Evolutionary conservation across 306 rosid species (phyloP).

Genomic region (Aeschynomene evenia): DNA sequence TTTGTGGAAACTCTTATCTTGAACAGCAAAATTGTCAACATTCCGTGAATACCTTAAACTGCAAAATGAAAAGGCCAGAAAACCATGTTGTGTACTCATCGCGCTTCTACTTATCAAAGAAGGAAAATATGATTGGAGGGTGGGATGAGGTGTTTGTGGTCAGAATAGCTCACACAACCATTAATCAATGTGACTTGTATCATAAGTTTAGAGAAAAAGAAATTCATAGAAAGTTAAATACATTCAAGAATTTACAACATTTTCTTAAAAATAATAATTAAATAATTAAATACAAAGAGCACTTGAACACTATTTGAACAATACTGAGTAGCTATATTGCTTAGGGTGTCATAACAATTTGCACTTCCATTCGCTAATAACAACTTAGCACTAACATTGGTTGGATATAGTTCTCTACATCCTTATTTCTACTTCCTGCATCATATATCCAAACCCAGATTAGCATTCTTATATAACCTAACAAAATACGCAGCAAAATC

Average conservation of each 20-base stretch:
- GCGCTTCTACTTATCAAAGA: too few relatives aligned
- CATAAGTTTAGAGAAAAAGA: not conserved
- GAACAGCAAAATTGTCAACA: too few relatives aligned
- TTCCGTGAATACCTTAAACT: too few relatives aligned
- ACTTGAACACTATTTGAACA: not conserved
- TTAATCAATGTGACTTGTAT: not conserved
- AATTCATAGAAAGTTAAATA: not conserved
- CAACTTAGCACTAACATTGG: not conserved
- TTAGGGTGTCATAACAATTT: not conserved
- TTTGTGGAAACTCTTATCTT: too few relatives aligned
- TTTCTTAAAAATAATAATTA: not conserved
- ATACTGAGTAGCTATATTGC: slow-evolving; percentile 2
- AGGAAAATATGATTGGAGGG: too few relatives aligned
- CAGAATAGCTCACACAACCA: too few relatives aligned
- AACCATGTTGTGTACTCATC: too few relatives aligned
- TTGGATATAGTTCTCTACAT: not conserved
- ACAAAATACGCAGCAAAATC: not conserved
- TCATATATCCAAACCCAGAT: slow-evolving; percentile 9
- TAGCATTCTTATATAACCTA: not conserved
- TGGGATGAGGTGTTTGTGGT: too few relatives aligned
- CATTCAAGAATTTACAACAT: not conserved
- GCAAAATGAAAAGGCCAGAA: too few relatives aligned
- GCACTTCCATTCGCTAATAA: not conserved
- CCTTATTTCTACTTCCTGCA: slow-evolving; percentile 31
- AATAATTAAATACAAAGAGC: not conserved